A percentile compares a stretch with the other conserved stretches of the same genome.
These are phyloP conservation scores for Vachellia collinsii DNA, from an alignment of 306 rosid genomes.

Conservation along the genomic window DNA sequence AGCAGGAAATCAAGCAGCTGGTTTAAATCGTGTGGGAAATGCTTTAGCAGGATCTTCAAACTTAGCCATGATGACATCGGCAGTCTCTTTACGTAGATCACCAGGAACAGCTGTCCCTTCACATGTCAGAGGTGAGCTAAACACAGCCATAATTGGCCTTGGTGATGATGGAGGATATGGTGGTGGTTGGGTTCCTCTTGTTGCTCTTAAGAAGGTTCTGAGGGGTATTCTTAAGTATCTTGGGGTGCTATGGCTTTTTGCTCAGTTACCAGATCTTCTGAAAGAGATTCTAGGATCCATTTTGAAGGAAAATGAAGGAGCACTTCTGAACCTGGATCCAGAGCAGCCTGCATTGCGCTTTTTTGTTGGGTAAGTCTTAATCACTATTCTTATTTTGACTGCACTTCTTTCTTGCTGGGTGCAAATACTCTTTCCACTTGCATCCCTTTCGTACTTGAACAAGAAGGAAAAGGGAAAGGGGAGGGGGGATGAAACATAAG, in stretches of 20 bases:
- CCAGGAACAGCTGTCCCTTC: slow-evolving; percentile 97
- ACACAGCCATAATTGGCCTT: slow-evolving; percentile 98
- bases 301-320: slow-evolving; percentile 97
- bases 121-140: slow-evolving; percentile 94
- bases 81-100: slow-evolving; percentile 74
- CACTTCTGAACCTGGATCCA: slow-evolving; percentile 93
- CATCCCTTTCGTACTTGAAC: background rate
- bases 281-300: slow-evolving; percentile 94
- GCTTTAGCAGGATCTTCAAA: slow-evolving; percentile 78
- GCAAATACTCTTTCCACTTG: background rate
- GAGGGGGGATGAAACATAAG: background rate
- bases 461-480: background rate
- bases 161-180: slow-evolving; percentile 99
- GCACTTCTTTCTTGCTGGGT: slow-evolving; percentile 13
- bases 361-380: slow-evolving; percentile 82
- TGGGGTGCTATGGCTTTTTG: slow-evolving; percentile 97
- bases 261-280: slow-evolving; percentile 93
- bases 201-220: slow-evolving; percentile 96
- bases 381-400: background rate
- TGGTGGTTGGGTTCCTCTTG: slow-evolving; percentile 99
- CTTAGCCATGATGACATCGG: slow-evolving; percentile 69
- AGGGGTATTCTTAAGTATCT: slow-evolving; percentile 98
- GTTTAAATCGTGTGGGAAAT: slow-evolving; percentile 78
- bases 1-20: slow-evolving; percentile 75
- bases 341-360: slow-evolving; percentile 99